A percentile compares a stretch with the other conserved stretches of the same genome.
Evolutionary conservation across 2,329 filamentous ascomycete species (phyloP).

Genomic region (Clarireedia hainanense): DNA sequence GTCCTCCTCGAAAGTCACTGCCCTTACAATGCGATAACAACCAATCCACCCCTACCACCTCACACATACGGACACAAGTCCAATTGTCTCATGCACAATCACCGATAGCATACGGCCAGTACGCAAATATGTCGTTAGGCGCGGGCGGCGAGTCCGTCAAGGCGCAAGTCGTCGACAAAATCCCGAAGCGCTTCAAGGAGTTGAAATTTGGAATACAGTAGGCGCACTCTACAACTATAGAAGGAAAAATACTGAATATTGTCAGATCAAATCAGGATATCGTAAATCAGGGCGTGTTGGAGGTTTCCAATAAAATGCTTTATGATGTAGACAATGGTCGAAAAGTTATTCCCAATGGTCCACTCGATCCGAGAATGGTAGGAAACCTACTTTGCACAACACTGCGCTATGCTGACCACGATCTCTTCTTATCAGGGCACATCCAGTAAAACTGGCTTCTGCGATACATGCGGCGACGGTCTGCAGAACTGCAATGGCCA

Average conservation of each 20-base stretch:
- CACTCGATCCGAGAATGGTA: slow-evolving; percentile 75
- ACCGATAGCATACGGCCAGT: background rate
- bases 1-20: background rate
- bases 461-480: slow-evolving; percentile 74
- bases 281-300: slow-evolving; percentile 87
- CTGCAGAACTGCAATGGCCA: slow-evolving; percentile 86
- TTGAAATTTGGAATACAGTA: slow-evolving; percentile 92
- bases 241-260: slow-evolving; percentile 17
- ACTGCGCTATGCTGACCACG: background rate
- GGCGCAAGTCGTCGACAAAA: slow-evolving; percentile 81
- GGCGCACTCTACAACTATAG: slow-evolving; percentile 22
- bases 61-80: background rate
- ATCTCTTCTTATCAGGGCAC: slow-evolving; percentile 49
- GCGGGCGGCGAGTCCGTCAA: slow-evolving; percentile 44
- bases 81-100: slow-evolving; percentile 1
- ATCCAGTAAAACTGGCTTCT: slow-evolving; percentile 73
- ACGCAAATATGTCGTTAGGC: slow-evolving; percentile 21
- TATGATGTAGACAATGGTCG: slow-evolving; percentile 83
- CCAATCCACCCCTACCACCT: background rate
- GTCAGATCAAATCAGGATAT: slow-evolving; percentile 82
- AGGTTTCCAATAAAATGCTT: slow-evolving; percentile 87
- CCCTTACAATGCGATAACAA: slow-evolving; percentile 1
- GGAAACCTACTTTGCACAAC: slow-evolving; percentile 12
- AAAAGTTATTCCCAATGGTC: slow-evolving; percentile 70
- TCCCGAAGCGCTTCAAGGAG: slow-evolving; percentile 86